These are phyloP conservation scores for Hippophae rhamnoides DNA, from an alignment of 306 rosid genomes.

Conservation along the genomic window DNA sequence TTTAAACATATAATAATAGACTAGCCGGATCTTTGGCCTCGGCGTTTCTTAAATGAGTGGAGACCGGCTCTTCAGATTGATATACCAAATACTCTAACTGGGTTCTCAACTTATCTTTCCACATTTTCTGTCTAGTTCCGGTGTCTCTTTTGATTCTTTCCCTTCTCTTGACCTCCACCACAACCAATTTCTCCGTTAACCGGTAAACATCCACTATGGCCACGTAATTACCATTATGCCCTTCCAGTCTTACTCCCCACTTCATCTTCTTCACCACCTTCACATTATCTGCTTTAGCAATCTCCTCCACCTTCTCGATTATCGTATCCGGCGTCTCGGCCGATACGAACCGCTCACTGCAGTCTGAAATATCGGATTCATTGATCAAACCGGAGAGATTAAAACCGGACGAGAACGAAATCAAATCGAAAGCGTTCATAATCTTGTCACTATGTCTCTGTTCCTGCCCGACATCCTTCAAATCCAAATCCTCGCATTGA, in stretches of 20 bases:
- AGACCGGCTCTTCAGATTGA: slow-evolving; percentile 21
- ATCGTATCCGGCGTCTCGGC: slow-evolving; percentile 32
- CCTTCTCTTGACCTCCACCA: slow-evolving; percentile 37
- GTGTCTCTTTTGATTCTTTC: slow-evolving; percentile 11
- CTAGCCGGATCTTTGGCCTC: not conserved
- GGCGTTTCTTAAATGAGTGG: slow-evolving; percentile 7
- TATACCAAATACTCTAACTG: slow-evolving; percentile 25
- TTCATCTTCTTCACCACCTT: slow-evolving; percentile 23
- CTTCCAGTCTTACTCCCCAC: slow-evolving; percentile 41
- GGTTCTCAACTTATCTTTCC: slow-evolving; percentile 49
- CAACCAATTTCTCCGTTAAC: slow-evolving; percentile 54
- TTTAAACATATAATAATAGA: not conserved
- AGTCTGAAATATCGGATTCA: slow-evolving; percentile 14
- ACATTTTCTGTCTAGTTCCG: slow-evolving; percentile 8
- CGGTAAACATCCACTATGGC: slow-evolving; percentile 31
- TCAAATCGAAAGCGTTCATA: slow-evolving; percentile 68
- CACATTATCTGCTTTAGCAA: slow-evolving; percentile 18
- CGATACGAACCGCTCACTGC: slow-evolving; percentile 44
- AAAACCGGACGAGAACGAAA: slow-evolving; percentile 59
- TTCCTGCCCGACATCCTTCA: slow-evolving; percentile 4
- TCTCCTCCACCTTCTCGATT: slow-evolving; percentile 33
- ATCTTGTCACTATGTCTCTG: slow-evolving; percentile 4
- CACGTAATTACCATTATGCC: slow-evolving; percentile 37
- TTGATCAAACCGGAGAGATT: slow-evolving; percentile 45
- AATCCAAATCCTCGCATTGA: slow-evolving; percentile 9